Evolutionary conservation across 495 filamentous ascomycete genomes (phyloP).

Genomic region (Aspergillus mulundensis): DNA sequence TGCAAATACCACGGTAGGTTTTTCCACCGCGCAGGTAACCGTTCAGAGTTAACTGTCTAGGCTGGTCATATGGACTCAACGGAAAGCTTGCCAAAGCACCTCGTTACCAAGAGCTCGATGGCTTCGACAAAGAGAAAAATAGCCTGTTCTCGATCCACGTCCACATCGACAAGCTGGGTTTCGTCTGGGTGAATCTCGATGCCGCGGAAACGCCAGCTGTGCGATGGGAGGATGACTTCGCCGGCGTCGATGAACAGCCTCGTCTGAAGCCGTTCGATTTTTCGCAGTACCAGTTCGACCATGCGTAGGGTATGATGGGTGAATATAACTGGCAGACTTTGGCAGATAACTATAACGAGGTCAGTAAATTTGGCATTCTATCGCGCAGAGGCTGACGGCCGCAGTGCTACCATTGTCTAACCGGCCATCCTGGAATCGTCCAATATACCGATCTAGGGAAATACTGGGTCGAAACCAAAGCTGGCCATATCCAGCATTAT

Average conservation of each 20-base stretch:
- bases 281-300: conserved; percentile 44
- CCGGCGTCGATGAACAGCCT: conserved; percentile 31
- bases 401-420: conserved; percentile 49
- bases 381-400: background rate
- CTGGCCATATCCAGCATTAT: conserved; percentile 39
- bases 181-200: conserved; percentile 50
- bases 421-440: conserved; percentile 43
- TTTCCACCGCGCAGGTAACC: background rate
- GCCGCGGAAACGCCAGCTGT: conserved; percentile 33
- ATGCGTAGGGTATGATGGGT: conserved; percentile 40
- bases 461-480: conserved; percentile 39
- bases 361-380: background rate
- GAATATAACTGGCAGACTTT: conserved; percentile 50
- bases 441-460: conserved; percentile 38
- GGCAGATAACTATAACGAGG: conserved; percentile 44
- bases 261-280: conserved; percentile 36
- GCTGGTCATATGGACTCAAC: conserved; percentile 54
- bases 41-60: conserved; percentile 9
- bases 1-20: conserved; percentile 48
- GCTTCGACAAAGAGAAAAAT: conserved; percentile 52
- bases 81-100: conserved; percentile 57
- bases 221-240: conserved; percentile 40
- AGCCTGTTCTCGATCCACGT: conserved; percentile 42
- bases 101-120: conserved; percentile 47
- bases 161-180: conserved; percentile 43